phyloP scores from a whole-genome alignment of 2,329 filamentous ascomycete genomes.

The Fusarium robinianum region DNA sequence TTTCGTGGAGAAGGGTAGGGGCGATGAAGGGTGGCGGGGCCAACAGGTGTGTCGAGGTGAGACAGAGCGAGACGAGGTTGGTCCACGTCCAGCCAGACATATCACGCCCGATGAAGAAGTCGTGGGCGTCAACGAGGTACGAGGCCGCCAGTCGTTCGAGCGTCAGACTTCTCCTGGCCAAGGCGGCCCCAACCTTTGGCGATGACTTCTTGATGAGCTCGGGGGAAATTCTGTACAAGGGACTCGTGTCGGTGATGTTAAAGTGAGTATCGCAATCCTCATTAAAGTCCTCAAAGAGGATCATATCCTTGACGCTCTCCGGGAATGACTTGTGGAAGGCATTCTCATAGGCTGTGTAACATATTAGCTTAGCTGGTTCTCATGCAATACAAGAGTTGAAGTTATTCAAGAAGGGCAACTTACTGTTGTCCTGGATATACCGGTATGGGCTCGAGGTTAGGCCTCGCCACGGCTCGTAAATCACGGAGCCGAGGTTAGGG shows the following conservation, averaged over 20 bases:
- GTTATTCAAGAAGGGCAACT: not conserved
- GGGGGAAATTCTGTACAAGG: not conserved
- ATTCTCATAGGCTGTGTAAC: too few species aligned
- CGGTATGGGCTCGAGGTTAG: too few species aligned
- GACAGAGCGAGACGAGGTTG: not conserved
- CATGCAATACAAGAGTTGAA: not conserved
- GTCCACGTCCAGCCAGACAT: not conserved
- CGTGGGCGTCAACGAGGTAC: not conserved
- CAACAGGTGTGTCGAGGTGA: too few species aligned
- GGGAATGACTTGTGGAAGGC: not conserved
- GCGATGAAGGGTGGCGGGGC: too few species aligned
- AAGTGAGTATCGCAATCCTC: not conserved
- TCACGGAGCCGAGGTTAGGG: not conserved
- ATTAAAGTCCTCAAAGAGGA: not conserved
- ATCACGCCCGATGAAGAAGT: not conserved
- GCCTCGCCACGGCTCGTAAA: not conserved
- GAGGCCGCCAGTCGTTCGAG: not conserved
- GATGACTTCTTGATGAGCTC: not conserved
- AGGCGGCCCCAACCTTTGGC: not conserved
- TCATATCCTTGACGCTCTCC: not conserved
- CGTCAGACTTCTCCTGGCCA: not conserved
- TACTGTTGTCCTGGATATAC: too few species aligned
- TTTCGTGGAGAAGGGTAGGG: not conserved
- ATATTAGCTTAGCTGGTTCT: not conserved
- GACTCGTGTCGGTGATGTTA: not conserved